phyloP scores from a whole-genome alignment of 441 rosid genomes.

The Manihot esculenta region DNA sequence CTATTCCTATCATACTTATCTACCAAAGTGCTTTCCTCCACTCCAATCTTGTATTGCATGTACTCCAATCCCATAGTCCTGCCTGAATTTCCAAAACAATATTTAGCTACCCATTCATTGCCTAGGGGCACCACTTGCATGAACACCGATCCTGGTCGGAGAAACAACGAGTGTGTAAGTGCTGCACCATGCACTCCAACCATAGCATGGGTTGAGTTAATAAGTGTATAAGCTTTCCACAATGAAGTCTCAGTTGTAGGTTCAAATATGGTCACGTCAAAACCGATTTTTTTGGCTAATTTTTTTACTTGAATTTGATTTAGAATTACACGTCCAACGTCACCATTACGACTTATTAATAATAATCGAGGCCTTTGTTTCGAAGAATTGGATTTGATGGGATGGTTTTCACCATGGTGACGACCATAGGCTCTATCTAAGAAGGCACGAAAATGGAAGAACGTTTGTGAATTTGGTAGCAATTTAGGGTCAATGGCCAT shows the following conservation, averaged over 20 bases:
- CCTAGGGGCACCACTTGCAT: constrained; percentile 35
- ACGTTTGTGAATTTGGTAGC: constrained; percentile 39
- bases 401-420: neutral
- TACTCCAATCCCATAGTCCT: constrained; percentile 29
- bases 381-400: neutral
- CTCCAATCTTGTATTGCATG: constrained; percentile 26
- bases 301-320: neutral
- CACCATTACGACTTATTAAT: neutral
- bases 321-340: constrained; percentile 4
- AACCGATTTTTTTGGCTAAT: constrained; percentile 15
- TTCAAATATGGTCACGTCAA: constrained; percentile 29
- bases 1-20: constrained; percentile 18
- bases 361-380: neutral
- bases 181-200: constrained; percentile 40
- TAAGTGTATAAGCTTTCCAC: constrained; percentile 16
- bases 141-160: constrained; percentile 24
- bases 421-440: constrained; percentile 36
- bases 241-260: constrained; percentile 15
- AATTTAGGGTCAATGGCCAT: constrained; percentile 36
- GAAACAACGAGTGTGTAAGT: constrained; percentile 28
- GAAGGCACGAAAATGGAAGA: constrained; percentile 41
- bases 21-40: constrained; percentile 32
- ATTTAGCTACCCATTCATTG: constrained; percentile 18
- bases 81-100: constrained; percentile 24
- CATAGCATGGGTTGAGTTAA: constrained; percentile 33